Evolutionary conservation across 2,329 filamentous ascomycete species (phyloP).

Genomic region (Colletotrichum tropicicola): DNA sequence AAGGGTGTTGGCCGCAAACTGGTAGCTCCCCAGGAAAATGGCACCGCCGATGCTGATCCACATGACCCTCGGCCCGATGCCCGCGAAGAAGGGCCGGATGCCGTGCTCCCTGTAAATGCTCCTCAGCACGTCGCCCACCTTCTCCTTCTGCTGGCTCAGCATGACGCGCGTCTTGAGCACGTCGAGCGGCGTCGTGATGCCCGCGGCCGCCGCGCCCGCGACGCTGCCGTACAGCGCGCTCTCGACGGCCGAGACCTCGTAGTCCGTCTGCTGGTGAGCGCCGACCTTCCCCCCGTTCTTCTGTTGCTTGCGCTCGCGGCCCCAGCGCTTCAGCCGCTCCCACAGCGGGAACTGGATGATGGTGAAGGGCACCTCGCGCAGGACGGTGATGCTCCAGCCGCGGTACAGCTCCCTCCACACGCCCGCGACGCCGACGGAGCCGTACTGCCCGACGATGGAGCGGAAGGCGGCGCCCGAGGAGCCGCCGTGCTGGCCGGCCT

Average conservation of each 20-base stretch:
- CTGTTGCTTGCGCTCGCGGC: constrained; percentile 48
- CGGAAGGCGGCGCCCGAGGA: constrained; percentile 72
- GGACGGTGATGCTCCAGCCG: constrained; percentile 90
- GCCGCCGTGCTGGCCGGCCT: constrained; percentile 83
- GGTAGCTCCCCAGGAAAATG: constrained; percentile 93
- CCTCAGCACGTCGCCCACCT: constrained; percentile 66
- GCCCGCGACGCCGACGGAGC: constrained; percentile 53
- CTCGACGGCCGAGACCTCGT: constrained; percentile 74
- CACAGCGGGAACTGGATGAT: constrained; percentile 97
- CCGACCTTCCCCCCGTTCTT: constrained; percentile 8
- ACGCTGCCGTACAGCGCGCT: constrained; percentile 87
- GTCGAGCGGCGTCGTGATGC: constrained; percentile 89
- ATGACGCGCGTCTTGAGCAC: constrained; percentile 98
- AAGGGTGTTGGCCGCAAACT: constrained; percentile 84
- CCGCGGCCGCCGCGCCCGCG: constrained; percentile 86
- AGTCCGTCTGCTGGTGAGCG: constrained; percentile 29
- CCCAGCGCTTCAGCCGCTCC: constrained; percentile 88
- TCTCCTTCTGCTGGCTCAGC: constrained; percentile 77
- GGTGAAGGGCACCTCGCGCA: constrained; percentile 97
- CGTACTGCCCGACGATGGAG: constrained; percentile 69
- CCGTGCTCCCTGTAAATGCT: constrained; percentile 73
- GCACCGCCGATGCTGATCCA: constrained; percentile 97
- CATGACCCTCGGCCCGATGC: constrained; percentile 82
- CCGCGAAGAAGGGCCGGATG: constrained; percentile 75
- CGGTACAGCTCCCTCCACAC: constrained; percentile 89